Base-by-base conservation (phyloP, 768 basidiomycete genomes). In the Paxillus ammoniavirescens region DNA sequence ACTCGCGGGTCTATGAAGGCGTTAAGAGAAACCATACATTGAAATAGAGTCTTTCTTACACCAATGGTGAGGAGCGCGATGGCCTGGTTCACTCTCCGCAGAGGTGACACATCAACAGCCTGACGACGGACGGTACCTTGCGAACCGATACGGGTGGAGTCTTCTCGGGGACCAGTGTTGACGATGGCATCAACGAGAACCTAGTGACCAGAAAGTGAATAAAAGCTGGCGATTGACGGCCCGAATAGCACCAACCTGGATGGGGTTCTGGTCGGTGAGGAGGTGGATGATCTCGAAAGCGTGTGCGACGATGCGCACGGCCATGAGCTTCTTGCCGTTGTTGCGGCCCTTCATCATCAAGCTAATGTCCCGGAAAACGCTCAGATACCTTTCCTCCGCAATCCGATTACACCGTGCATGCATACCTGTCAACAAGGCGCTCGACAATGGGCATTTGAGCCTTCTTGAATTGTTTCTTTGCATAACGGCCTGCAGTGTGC, bases 271-370 rank as follows among this genome's bases (percentile, higher is more conserved):
- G 84, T 99, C 97, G 66, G 93, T 93, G 75, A 99, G 91, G 74
- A 99, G 93, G 82, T 98, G 91, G 78, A 98, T 95, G 74, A 99
- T 95, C 79, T 99, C 97, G 73, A 99, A 99, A 35, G 97, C 91
- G 75, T 99, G 97, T 55, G 93, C 91, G 68, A 99, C 97, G 68
- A 99, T 99, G 76, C 97, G 93, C 75, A 99, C 92, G 67, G 97
- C 89, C 75, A 99, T 77, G 72, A 98, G 87, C 79, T 98, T 98
- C 82, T 98, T 98, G 71, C 97, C 97, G 78, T 95, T 98, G 87
- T 98, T 99, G 76, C 97, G 94, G 57, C 97, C 97, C 80, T 98
- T 97, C 97, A 99, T 99, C 97, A 99, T 99, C 72, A 99, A 77
- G 74, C 93, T 96, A 62, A n/a, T 26, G 28, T 26, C 40, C 14